Evolutionary conservation across 2,329 filamentous ascomycete species (phyloP).

Genomic region (Aspergillus versicolor): DNA sequence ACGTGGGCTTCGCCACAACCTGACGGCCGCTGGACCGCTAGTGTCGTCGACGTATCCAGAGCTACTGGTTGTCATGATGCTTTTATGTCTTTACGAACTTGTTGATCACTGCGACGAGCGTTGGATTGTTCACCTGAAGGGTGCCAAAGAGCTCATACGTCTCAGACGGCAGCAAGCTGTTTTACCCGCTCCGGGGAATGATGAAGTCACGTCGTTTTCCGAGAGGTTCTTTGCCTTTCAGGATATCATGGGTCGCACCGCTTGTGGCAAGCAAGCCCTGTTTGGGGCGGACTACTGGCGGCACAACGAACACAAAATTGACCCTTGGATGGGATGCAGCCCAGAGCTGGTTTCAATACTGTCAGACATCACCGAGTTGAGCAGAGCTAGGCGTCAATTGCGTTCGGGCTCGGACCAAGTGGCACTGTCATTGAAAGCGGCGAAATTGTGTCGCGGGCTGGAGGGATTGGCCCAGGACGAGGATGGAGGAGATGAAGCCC

Average conservation of each 20-base stretch:
- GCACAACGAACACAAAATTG: constrained; percentile 37
- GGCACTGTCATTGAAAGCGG: constrained; percentile 33
- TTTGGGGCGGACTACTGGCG: constrained; percentile 52
- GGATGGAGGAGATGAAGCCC: constrained; percentile 30
- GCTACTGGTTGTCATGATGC: constrained; percentile 46
- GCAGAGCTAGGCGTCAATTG: constrained; percentile 33
- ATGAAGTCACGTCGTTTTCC: constrained; percentile 36
- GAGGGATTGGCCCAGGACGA: constrained; percentile 35
- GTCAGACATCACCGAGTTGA: constrained; percentile 50
- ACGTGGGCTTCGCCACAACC: constrained; percentile 34
- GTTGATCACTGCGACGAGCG: constrained; percentile 44
- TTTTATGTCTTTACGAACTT: constrained; percentile 49
- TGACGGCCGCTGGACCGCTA: constrained; percentile 28
- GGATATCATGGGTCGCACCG: constrained; percentile 53
- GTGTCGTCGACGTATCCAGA: constrained; percentile 33
- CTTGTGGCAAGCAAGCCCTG: constrained; percentile 48
- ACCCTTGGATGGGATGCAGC: constrained; percentile 52
- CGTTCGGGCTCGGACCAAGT: constrained; percentile 23
- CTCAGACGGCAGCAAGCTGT: constrained; percentile 32
- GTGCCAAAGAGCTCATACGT: constrained; percentile 49
- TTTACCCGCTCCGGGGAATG: constrained; percentile 13
- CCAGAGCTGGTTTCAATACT: constrained; percentile 48
- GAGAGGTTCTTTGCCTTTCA: constrained; percentile 54
- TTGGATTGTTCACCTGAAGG: constrained; percentile 51
- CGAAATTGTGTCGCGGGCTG: constrained; percentile 35